Conservation (phyloP, 805 yeast species). For the Priceomyces haplophilus region DNA sequence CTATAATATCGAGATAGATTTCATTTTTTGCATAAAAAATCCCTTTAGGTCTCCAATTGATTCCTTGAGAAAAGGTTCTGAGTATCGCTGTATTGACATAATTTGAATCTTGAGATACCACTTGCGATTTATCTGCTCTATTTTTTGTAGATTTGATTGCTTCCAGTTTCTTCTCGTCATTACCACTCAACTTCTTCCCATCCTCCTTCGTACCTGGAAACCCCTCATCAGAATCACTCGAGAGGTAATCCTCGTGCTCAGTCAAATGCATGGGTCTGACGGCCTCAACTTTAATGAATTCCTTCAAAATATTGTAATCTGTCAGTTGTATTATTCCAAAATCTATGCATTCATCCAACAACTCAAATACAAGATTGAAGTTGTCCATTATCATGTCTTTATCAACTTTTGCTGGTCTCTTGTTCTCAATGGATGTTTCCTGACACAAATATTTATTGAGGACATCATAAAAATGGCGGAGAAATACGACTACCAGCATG, state of each 20-base stretch:
- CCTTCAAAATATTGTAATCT: constrained; percentile 72
- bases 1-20: constrained; percentile 41
- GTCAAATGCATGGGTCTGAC: constrained; percentile 18
- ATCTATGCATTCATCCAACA: constrained; percentile 88
- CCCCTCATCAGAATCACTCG: constrained; percentile 9
- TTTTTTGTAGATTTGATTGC: constrained; percentile 38
- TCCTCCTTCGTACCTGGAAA: constrained; percentile 1
- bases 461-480: constrained; percentile 38
- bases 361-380: constrained; percentile 68
- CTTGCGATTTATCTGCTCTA: constrained; percentile 34
- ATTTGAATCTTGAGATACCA: constrained; percentile 18
- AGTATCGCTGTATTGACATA: constrained; percentile 66
- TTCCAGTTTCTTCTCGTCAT: constrained; percentile 8
- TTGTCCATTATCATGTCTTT: constrained; percentile 69
- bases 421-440: not conserved
- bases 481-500: constrained; percentile 55
- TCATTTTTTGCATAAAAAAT: constrained; percentile 44
- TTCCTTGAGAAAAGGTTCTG: constrained; percentile 65
- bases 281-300: constrained; percentile 63
- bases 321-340: constrained; percentile 84
- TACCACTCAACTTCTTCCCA: constrained; percentile 7
- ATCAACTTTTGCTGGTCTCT: constrained; percentile 38
- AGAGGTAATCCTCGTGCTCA: constrained; percentile 4
- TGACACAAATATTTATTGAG: constrained; percentile 26
- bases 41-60: constrained; percentile 46